phyloP scores from a whole-genome alignment of 2,329 filamentous ascomycete genomes.

The Cladosporium austrohemisphaericum region DNA sequence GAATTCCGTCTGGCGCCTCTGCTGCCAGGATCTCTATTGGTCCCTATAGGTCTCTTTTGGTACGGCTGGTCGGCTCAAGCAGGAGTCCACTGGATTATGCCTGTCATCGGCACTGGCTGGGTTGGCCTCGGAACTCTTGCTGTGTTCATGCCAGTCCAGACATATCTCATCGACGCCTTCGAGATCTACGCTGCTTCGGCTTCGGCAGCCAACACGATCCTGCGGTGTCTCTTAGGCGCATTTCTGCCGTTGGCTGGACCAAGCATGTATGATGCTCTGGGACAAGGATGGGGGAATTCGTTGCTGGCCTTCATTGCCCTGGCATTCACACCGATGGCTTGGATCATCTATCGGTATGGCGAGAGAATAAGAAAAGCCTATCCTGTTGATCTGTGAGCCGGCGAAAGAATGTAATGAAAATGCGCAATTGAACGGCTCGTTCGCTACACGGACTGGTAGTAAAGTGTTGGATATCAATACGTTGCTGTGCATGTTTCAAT shows the following conservation, averaged over 20 bases:
- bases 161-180: constrained; percentile 58
- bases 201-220: constrained; percentile 52
- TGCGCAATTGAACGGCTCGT: too few species aligned
- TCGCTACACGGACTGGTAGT: too few species aligned
- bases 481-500: too few species aligned
- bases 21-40: constrained; percentile 50
- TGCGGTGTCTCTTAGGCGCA: constrained; percentile 54
- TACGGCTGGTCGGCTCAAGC: constrained; percentile 58
- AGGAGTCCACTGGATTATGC: constrained; percentile 55
- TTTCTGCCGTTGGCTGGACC: constrained; percentile 59
- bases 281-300: constrained; percentile 48
- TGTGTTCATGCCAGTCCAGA: constrained; percentile 56
- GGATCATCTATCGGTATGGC: too few species aligned
- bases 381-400: too few species aligned
- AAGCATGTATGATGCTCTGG: constrained; percentile 45
- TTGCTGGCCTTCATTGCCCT: too few species aligned
- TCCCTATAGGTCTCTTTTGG: constrained; percentile 55
- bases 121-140: constrained; percentile 54
- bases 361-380: too few species aligned
- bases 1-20: constrained; percentile 51
- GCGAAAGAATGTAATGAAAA: too few species aligned
- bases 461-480: too few species aligned
- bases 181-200: constrained; percentile 47
- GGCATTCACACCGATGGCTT: too few species aligned
- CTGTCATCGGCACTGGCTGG: constrained; percentile 55